A percentile compares a stretch with the other conserved stretches of the same genome.
Conservation (phyloP, 2,329 filamentous ascomycete genomes). For the Neodidymelliopsis sp. region DNA sequence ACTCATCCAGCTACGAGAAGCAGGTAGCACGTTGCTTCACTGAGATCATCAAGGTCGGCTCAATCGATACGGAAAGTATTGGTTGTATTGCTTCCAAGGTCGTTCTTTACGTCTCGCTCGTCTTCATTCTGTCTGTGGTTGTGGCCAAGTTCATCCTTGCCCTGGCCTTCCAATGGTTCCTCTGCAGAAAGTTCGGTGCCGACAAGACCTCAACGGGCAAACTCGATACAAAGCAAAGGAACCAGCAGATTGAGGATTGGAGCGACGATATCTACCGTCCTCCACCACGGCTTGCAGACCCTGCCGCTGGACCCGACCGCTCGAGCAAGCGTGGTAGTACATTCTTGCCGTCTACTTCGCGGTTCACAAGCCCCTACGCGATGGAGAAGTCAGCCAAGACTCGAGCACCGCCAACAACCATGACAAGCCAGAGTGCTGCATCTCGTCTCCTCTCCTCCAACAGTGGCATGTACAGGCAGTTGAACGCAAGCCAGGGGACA, state of each 20-base stretch:
- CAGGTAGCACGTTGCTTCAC: slow-evolving; percentile 84
- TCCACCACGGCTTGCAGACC: slow-evolving; percentile 80
- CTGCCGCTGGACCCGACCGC: slow-evolving; percentile 70
- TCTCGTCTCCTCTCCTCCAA: slow-evolving; percentile 75
- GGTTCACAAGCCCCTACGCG: slow-evolving; percentile 91
- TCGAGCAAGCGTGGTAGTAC: slow-evolving; percentile 80
- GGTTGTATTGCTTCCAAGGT: slow-evolving; percentile 98
- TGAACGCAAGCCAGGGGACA: slow-evolving; percentile 65
- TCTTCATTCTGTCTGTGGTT: slow-evolving; percentile 91
- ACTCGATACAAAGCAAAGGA: slow-evolving; percentile 81
- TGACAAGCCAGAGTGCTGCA: slow-evolving; percentile 86
- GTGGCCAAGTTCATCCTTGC: slow-evolving; percentile 86
- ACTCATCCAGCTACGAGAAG: slow-evolving; percentile 81
- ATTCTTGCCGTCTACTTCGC: slow-evolving; percentile 91
- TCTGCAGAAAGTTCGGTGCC: slow-evolving; percentile 84
- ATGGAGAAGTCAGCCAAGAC: slow-evolving; percentile 67
- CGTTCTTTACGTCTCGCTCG: slow-evolving; percentile 90
- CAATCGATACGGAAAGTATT: slow-evolving; percentile 92
- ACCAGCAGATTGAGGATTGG: slow-evolving; percentile 97
- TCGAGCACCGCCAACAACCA: slow-evolving; percentile 78
- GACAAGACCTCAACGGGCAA: slow-evolving; percentile 80
- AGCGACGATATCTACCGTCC: slow-evolving; percentile 96
- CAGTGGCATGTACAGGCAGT: slow-evolving; percentile 70
- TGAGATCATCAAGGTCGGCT: slow-evolving; percentile 94
- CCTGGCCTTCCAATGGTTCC: slow-evolving; percentile 94